Evolutionary conservation across 2,329 filamentous ascomycete species (phyloP).

Genomic region (Beauveria australis): DNA sequence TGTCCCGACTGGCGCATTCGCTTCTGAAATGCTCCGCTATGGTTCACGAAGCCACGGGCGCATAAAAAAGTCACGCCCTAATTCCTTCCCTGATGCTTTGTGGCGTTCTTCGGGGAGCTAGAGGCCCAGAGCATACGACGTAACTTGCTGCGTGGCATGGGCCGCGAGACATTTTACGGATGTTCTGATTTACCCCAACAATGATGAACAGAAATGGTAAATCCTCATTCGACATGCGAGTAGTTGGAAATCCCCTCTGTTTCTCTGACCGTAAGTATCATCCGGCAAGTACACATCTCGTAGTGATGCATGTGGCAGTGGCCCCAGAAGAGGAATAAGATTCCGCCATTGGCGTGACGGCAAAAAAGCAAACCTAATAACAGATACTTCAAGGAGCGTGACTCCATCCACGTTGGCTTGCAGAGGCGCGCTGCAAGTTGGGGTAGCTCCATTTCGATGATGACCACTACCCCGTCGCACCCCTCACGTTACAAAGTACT

Average conservation of each 20-base stretch:
- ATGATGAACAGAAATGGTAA: too few species aligned
- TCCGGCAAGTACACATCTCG: too few species aligned
- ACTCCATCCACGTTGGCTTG: neutral
- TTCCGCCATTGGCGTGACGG: neutral
- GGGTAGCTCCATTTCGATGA: constrained; percentile 1
- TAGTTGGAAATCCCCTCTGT: too few species aligned
- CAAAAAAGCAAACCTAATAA: neutral
- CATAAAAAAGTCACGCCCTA: neutral
- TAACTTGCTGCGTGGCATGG: neutral
- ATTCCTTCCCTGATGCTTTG: neutral
- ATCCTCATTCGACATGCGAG: too few species aligned
- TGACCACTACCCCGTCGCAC: neutral
- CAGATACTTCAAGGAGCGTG: neutral
- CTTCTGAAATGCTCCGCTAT: neutral
- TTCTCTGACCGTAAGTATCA: too few species aligned
- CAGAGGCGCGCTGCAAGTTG: neutral
- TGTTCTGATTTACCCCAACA: neutral
- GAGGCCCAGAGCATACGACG: neutral
- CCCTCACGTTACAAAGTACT: constrained; percentile 2
- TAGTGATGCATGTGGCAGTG: too few species aligned
- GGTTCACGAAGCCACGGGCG: neutral
- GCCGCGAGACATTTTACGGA: neutral
- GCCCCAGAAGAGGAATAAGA: too few species aligned
- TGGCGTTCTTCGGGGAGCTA: neutral
- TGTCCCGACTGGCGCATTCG: neutral